Conservation (phyloP, 1,284 basidiomycete genomes). For the Termitomyces sp. region DNA sequence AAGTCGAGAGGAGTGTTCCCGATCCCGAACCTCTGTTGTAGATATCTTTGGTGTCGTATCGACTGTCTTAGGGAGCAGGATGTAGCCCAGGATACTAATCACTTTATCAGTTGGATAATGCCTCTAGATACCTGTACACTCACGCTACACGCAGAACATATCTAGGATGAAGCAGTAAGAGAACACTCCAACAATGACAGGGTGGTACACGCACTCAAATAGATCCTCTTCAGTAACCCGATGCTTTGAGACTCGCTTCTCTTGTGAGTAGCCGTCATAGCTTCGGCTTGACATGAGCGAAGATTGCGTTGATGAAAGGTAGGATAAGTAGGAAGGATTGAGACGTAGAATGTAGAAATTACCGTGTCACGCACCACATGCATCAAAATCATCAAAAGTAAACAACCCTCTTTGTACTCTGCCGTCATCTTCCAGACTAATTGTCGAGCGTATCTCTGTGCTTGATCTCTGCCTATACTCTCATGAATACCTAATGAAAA, state of each 20-base stretch:
- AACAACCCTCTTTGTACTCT: not conserved
- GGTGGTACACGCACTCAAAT: constrained; percentile 57
- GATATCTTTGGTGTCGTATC: constrained; percentile 29
- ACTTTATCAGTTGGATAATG: not conserved
- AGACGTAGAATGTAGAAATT: not conserved
- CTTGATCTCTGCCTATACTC: not conserved
- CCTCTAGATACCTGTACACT: constrained; percentile 21
- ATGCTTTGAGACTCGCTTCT: constrained; percentile 67
- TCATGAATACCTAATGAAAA: not conserved
- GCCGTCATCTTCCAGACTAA: not conserved
- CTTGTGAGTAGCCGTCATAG: constrained; percentile 60
- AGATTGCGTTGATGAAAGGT: constrained; percentile 1
- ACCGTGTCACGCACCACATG: not conserved
- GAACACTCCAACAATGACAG: constrained; percentile 5
- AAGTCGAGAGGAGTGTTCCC: constrained; percentile 61
- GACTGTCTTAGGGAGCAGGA: constrained; percentile 58
- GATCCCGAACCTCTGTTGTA: constrained; percentile 36
- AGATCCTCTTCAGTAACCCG: constrained; percentile 76
- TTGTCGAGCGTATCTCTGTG: not conserved
- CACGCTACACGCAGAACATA: constrained; percentile 77
- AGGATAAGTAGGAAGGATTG: not conserved
- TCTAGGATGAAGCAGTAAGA: constrained; percentile 32
- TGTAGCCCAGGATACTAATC: constrained; percentile 59
- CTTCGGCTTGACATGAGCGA: constrained; percentile 60
- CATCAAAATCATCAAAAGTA: constrained; percentile 7